Conservation (phyloP, 23 red algal genomes). For the Cyanidioschyzon merolae region DNA sequence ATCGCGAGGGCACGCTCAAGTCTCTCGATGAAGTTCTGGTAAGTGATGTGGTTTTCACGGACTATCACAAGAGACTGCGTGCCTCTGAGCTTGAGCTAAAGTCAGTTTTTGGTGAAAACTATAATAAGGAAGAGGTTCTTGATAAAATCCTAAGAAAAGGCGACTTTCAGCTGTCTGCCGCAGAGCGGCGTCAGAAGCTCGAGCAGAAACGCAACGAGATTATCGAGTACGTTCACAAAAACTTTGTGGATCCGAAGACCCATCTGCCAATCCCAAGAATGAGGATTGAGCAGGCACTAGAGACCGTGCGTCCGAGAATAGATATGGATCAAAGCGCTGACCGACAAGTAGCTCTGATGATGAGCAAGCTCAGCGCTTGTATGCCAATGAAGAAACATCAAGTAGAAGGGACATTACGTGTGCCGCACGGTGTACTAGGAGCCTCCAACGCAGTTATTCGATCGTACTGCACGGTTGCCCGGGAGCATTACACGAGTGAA, state of each 20-base stretch:
- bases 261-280: slow-evolving; percentile 29
- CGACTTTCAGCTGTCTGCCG: slow-evolving; percentile 56
- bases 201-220: slow-evolving; percentile 61
- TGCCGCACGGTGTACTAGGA: slow-evolving; percentile 32
- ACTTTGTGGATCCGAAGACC: slow-evolving; percentile 41
- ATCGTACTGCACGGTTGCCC: slow-evolving; percentile 31
- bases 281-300: slow-evolving; percentile 66
- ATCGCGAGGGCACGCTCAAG: slow-evolving; percentile 48
- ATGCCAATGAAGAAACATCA: slow-evolving; percentile 57
- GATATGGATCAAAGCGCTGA: slow-evolving; percentile 47
- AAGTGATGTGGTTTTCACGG: slow-evolving; percentile 45
- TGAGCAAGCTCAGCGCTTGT: slow-evolving; percentile 28
- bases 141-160: slow-evolving; percentile 52
- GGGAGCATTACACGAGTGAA: slow-evolving; percentile 39
- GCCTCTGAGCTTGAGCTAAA: slow-evolving; percentile 36
- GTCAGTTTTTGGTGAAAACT: not conserved
- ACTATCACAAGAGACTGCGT: slow-evolving; percentile 43
- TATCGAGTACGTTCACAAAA: slow-evolving; percentile 42
- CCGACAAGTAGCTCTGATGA: slow-evolving; percentile 38
- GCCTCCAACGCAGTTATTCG: slow-evolving; percentile 30
- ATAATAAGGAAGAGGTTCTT: slow-evolving; percentile 11
- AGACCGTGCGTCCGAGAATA: slow-evolving; percentile 31
- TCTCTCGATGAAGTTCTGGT: slow-evolving; percentile 38
- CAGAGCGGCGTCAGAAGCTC: slow-evolving; percentile 50
- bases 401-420: slow-evolving; percentile 41